phyloP scores from a whole-genome alignment of 768 basidiomycete genomes.

The Lactifluus hygrophoroides region DNA sequence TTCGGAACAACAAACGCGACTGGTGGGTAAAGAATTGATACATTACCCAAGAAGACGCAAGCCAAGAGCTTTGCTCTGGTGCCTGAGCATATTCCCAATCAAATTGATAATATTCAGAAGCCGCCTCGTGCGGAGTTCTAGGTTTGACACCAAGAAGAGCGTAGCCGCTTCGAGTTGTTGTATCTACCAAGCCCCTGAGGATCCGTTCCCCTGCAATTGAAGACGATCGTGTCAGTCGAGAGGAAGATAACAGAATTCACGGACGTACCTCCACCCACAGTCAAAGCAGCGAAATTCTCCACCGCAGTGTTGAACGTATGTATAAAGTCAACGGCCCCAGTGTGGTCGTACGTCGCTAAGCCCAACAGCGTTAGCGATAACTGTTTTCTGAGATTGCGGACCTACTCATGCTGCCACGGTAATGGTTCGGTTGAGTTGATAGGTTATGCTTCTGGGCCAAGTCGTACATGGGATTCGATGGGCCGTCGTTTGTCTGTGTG shows the following conservation, averaged over 20 bases:
- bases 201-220: constrained; percentile 39
- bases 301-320: constrained; percentile 36
- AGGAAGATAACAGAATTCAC: background rate
- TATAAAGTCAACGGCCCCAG: constrained; percentile 40
- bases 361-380: background rate
- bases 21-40: constrained; percentile 18
- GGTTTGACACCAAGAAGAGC: constrained; percentile 40
- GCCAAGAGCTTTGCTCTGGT: constrained; percentile 54
- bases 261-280: constrained; percentile 37
- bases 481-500: constrained; percentile 38
- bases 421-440: constrained; percentile 36
- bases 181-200: constrained; percentile 40
- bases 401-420: constrained; percentile 36
- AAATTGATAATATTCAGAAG: constrained; percentile 45
- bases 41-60: constrained; percentile 55
- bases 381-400: background rate
- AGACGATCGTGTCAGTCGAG: background rate
- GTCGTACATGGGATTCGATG: constrained; percentile 50
- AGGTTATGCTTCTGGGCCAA: constrained; percentile 50
- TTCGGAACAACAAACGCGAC: constrained; percentile 23
- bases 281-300: constrained; percentile 34
- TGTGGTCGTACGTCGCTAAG: constrained; percentile 46
- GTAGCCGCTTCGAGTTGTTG: constrained; percentile 47
- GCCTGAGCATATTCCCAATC: constrained; percentile 48
- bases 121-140: constrained; percentile 37